Base-by-base conservation (phyloP, 1,284 basidiomycete species). In the Naganishia albida region DNA sequence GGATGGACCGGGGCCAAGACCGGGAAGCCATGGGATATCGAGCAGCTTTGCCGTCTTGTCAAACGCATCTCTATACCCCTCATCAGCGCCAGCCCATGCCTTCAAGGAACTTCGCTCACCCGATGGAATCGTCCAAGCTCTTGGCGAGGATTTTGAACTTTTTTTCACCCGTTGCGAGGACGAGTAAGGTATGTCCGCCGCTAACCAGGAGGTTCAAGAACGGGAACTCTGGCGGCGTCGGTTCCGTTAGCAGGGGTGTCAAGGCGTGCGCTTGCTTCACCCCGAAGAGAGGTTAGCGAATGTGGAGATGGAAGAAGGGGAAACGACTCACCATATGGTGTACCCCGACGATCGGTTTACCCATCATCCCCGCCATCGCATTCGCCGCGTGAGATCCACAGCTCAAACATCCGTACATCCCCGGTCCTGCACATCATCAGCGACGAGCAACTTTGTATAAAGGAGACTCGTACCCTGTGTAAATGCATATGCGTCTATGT, bases 221-320 rank as follows among this genome's bases (percentile, higher is more conserved):
- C 0, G 94, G 94, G 74, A 88, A 96, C 15, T 73, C 71, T 0
- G 91, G 90, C 4, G 81, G 80, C 20, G 81, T 72, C 0, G 68
- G 43, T 39, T 81, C 75, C 0, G 93, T 93, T 12, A 96, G 83
- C 26, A 91, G 78, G 0, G 90, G 84, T 0, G 93, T 96, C 1
- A 96, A 81, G 0, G 94, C 91, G 73, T 97, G 93, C 0, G 91
- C 94, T 91, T 95, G 93, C 93, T 93, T 34, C 34, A n/a, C 34
- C 34, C 6, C 34, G 34, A 34, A 10, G 34, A n/a, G 18, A 20
- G 13, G 18, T 16, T 15, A 16, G 46, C 20, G 57, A 63, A 53
- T 53, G 28, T 42, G 40, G 30, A 34, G 6, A 15, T 43, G 7
- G 7, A n/a, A 39, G 20, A 53, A 13, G 42, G 42, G 13, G 43